Evolutionary conservation across 768 basidiomycete genomes (phyloP).

Genomic region (Termitomyces sp.): DNA sequence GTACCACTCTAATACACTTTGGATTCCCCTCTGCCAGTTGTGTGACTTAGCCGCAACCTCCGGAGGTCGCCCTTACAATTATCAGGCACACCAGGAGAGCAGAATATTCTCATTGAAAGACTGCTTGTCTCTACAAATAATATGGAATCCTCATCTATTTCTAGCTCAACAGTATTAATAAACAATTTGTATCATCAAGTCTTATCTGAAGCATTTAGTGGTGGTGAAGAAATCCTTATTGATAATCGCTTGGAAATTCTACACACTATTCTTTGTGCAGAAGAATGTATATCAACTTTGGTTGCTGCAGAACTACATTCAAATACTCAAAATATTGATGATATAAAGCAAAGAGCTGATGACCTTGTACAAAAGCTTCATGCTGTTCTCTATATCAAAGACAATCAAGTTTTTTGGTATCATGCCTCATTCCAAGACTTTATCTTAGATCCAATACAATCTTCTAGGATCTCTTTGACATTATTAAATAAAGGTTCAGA

Average conservation of each 20-base stretch:
- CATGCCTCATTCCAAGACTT: slow-evolving; percentile 19
- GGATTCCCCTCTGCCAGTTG: no score
- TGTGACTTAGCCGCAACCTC: no score
- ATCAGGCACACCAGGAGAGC: not conserved
- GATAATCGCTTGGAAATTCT: not conserved
- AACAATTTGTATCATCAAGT: no score
- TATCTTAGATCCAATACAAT: slow-evolving; percentile 5
- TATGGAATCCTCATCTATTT: not conserved
- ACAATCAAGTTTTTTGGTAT: slow-evolving; percentile 13
- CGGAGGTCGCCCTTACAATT: no score
- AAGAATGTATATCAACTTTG: slow-evolving; percentile 7
- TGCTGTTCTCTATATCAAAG: slow-evolving; percentile 16
- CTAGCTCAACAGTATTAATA: not conserved
- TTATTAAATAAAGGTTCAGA: not conserved
- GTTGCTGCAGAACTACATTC: slow-evolving; percentile 11
- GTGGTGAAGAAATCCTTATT: no score
- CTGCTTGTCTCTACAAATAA: not conserved
- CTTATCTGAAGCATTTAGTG: no score
- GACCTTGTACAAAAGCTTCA: slow-evolving; percentile 10
- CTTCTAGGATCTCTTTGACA: not conserved
- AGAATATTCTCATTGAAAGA: not conserved
- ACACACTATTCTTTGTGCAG: slow-evolving; percentile 11
- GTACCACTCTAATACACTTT: no score
- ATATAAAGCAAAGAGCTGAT: not conserved
- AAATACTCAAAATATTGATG: not conserved